Conservation (phyloP, 441 rosid species). For the Adansonia madagascariensis region DNA sequence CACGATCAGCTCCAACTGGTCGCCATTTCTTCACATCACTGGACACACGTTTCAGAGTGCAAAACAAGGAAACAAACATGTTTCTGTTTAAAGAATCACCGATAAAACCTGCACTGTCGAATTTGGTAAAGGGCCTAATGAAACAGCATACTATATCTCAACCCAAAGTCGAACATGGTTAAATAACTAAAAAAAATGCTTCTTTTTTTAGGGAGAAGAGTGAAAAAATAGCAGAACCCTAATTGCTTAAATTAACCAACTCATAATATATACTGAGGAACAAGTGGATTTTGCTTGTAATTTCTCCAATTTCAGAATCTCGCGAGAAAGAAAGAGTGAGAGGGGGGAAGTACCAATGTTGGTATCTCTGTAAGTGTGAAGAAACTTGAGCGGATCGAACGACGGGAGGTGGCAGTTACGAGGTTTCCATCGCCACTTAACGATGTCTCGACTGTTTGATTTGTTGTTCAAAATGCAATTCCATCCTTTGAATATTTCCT, state of each 20-base stretch:
- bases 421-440: constrained; percentile 89
- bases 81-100: constrained; percentile 95
- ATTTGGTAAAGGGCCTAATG: constrained; percentile 38
- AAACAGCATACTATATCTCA: neutral
- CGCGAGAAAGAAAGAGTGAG: constrained; percentile 2
- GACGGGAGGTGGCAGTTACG: constrained; percentile 46
- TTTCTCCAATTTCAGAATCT: neutral
- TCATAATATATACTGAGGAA: neutral
- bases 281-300: neutral
- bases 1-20: constrained; percentile 91
- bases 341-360: constrained; percentile 63
- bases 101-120: constrained; percentile 82
- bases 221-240: constrained; percentile 9
- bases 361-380: constrained; percentile 54
- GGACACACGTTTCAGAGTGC: constrained; percentile 61
- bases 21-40: constrained; percentile 89
- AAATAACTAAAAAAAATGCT: neutral
- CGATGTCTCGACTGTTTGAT: constrained; percentile 57
- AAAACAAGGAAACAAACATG: constrained; percentile 89
- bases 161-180: neutral
- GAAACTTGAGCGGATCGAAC: constrained; percentile 66
- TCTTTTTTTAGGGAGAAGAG: neutral
- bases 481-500: constrained; percentile 97
- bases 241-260: neutral
- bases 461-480: constrained; percentile 72